These are phyloP conservation scores for Tulasnella sp. DNA, from an alignment of 768 basidiomycete species.

Conservation along the genomic window DNA sequence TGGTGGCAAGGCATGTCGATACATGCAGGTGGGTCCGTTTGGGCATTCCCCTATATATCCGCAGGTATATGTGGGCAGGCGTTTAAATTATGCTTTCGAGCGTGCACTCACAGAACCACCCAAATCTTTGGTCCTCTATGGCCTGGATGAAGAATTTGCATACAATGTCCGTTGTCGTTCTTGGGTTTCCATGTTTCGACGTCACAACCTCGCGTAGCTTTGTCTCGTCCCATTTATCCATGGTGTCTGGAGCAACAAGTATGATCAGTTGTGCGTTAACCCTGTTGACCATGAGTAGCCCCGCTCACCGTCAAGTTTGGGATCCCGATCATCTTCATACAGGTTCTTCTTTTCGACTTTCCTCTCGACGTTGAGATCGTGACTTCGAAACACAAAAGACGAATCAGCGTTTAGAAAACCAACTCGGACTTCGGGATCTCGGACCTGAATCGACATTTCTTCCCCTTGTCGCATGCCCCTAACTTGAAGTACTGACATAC, in stretches of 20 bases:
- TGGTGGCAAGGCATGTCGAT: conserved; percentile 89
- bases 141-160: conserved; percentile 97
- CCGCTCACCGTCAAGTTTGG: conserved; percentile 54
- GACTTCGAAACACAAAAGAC: conserved; percentile 32
- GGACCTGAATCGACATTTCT: conserved; percentile 79
- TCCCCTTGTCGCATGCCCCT: conserved; percentile 87
- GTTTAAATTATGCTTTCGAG: background rate
- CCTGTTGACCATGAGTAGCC: background rate
- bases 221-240: conserved; percentile 97
- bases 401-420: background rate
- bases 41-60: conserved; percentile 48
- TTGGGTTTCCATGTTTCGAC: conserved; percentile 81
- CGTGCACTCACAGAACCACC: conserved; percentile 72
- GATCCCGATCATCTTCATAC: conserved; percentile 80
- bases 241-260: conserved; percentile 54
- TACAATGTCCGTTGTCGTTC: conserved; percentile 92
- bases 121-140: conserved; percentile 86
- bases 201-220: conserved; percentile 82
- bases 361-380: conserved; percentile 77
- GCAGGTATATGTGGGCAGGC: background rate
- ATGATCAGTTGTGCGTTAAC: conserved; percentile 21
- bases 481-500: conserved; percentile 89
- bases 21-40: conserved; percentile 70
- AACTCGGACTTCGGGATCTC: background rate
- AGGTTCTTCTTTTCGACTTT: conserved; percentile 94